A percentile compares a stretch with the other conserved stretches of the same genome.
Conservation (phyloP, 352 stramenopile species). For the Hyaloperonospora brassicae region DNA sequence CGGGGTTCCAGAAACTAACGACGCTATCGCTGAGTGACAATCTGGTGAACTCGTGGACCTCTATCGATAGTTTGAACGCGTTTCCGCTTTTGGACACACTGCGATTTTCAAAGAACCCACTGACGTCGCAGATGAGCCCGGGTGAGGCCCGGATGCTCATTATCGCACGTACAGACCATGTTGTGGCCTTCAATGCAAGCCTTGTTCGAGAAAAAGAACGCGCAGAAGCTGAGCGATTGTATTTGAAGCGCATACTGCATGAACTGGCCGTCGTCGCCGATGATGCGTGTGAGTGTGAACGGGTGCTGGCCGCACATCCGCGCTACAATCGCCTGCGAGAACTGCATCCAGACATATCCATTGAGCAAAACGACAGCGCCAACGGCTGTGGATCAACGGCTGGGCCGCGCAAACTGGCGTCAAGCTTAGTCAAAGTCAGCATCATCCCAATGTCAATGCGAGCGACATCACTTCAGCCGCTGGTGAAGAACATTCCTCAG, state of each 20-base stretch:
- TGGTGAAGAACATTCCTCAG: conserved; percentile 62
- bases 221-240: conserved; percentile 69
- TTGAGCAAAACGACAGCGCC: conserved; percentile 12
- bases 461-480: conserved; percentile 43
- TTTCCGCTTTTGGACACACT: conserved; percentile 51
- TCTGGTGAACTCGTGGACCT: conserved; percentile 59
- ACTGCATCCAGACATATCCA: conserved; percentile 45
- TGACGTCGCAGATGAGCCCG: conserved; percentile 54
- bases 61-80: conserved; percentile 61
- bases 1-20: conserved; percentile 39
- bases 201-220: conserved; percentile 53
- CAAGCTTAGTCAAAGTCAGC: conserved; percentile 52
- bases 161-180: conserved; percentile 42
- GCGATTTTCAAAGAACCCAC: conserved; percentile 59
- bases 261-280: conserved; percentile 44
- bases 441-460: conserved; percentile 72
- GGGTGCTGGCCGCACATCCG: conserved; percentile 39
- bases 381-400: conserved; percentile 3
- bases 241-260: conserved; percentile 72
- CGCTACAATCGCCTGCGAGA: conserved; percentile 37
- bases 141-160: conserved; percentile 64
- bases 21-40: conserved; percentile 62
- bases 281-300: conserved; percentile 16
- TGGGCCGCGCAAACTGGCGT: conserved; percentile 37
- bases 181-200: conserved; percentile 63